Evolutionary conservation across 495 filamentous ascomycete genomes (phyloP).

Genomic region (Wilcoxina mikolae): DNA sequence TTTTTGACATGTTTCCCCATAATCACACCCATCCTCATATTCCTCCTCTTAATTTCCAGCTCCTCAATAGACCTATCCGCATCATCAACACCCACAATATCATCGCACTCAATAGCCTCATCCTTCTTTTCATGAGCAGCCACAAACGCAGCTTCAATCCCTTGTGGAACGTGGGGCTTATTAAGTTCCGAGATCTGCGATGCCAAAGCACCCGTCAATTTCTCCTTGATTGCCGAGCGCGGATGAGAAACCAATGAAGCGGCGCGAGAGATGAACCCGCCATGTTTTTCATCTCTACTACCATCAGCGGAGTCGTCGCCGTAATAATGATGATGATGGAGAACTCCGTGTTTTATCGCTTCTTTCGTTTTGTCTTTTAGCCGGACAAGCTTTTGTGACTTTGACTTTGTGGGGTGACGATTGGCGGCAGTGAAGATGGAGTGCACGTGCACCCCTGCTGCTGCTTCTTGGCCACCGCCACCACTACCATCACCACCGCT

Average conservation of each 20-base stretch:
- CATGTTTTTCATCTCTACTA: neutral
- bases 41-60: conserved; percentile 30
- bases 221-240: conserved; percentile 10
- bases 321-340: neutral
- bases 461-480: neutral
- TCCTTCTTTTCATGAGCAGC: conserved; percentile 10
- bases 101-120: conserved; percentile 3
- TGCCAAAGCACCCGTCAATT: conserved; percentile 6
- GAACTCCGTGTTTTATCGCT: neutral
- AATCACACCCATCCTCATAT: conserved; percentile 32
- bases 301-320: neutral
- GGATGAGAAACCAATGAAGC: conserved; percentile 11
- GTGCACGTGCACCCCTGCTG: neutral
- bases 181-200: conserved; percentile 9
- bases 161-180: conserved; percentile 8
- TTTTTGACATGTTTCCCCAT: conserved; percentile 33
- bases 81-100: conserved; percentile 6
- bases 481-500: neutral
- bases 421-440: conserved; percentile 5
- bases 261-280: conserved; percentile 1
- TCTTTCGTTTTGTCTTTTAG: conserved; percentile 4
- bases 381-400: neutral
- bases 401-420: neutral
- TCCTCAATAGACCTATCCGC: conserved; percentile 21
- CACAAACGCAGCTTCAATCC: conserved; percentile 11